Evolutionary conservation across 2,329 filamentous ascomycete species (phyloP).

Genomic region (Ophiostoma quercus): DNA sequence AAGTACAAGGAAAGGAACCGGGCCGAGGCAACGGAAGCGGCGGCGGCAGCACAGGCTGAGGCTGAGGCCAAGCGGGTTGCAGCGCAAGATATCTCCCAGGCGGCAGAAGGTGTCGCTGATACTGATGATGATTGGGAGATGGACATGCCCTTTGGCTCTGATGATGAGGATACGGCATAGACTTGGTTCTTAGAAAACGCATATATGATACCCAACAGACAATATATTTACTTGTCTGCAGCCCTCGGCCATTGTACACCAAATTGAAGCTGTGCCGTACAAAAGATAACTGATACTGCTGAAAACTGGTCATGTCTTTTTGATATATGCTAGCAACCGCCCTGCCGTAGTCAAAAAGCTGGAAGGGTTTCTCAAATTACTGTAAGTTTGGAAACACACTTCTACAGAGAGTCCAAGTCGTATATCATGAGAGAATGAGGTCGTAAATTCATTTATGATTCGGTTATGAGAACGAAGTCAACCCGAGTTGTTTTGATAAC

Average conservation of each 20-base stretch:
- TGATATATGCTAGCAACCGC: too few species aligned
- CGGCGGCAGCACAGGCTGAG: background rate
- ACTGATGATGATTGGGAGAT: background rate
- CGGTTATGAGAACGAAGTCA: too few species aligned
- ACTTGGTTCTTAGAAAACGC: background rate
- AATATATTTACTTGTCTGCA: background rate
- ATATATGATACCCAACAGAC: background rate
- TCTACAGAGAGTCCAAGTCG: too few species aligned
- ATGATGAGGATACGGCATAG: background rate
- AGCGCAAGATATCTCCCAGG: background rate
- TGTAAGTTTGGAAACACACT: too few species aligned
- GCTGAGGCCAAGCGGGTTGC: background rate
- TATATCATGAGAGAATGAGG: too few species aligned
- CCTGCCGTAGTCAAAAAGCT: too few species aligned
- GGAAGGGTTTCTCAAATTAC: too few species aligned
- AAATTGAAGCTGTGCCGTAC: too few species aligned
- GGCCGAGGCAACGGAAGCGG: constrained; percentile 8
- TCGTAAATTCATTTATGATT: too few species aligned
- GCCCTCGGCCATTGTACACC: background rate
- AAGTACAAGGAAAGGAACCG: constrained; percentile 23
- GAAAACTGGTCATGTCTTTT: too few species aligned
- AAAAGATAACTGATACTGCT: too few species aligned
- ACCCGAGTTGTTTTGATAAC: too few species aligned
- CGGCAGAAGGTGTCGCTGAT: background rate
- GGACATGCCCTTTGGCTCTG: constrained; percentile 8